Evolutionary conservation across 352 stramenopile species (phyloP).

Genomic region (Pythium aphanidermatum): DNA sequence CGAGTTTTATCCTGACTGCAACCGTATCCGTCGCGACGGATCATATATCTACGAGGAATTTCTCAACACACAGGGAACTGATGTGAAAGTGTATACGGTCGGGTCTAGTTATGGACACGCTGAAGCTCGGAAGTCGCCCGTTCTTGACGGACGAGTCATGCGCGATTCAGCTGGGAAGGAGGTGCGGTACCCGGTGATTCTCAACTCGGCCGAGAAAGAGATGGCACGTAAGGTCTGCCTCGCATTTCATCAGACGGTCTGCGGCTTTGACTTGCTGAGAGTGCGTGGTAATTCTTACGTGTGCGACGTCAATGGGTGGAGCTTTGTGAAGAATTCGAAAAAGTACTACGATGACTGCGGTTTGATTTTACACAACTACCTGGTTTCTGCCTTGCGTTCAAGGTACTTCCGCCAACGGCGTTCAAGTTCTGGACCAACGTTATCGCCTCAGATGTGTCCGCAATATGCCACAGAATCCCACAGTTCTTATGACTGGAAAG

Average conservation of each 20-base stretch:
- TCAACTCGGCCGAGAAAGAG: slow-evolving; percentile 98
- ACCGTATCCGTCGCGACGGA: slow-evolving; percentile 92
- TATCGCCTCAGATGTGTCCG: slow-evolving; percentile 60
- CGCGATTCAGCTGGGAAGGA: slow-evolving; percentile 97
- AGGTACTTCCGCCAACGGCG: slow-evolving; percentile 71
- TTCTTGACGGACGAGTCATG: slow-evolving; percentile 93
- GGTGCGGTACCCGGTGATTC: slow-evolving; percentile 98
- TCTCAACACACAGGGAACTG: slow-evolving; percentile 98
- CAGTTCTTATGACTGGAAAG: slow-evolving; percentile 16
- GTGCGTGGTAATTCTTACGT: slow-evolving; percentile 93
- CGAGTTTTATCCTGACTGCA: slow-evolving; percentile 97
- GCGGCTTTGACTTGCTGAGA: slow-evolving; percentile 98
- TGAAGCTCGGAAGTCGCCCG: slow-evolving; percentile 97
- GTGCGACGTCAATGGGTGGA: slow-evolving; percentile 99
- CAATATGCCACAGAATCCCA: slow-evolving; percentile 66
- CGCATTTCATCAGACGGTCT: slow-evolving; percentile 98
- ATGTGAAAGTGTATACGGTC: slow-evolving; percentile 99
- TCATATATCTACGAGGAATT: slow-evolving; percentile 98
- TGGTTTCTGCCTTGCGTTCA: slow-evolving; percentile 73
- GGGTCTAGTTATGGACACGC: slow-evolving; percentile 98
- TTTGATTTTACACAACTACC: slow-evolving; percentile 91
- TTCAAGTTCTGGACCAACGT: slow-evolving; percentile 35
- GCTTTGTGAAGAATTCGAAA: slow-evolving; percentile 97
- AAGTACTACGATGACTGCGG: slow-evolving; percentile 99
- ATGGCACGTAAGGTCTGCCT: slow-evolving; percentile 93